Evolutionary conservation across 148 eudicot genomes (phyloP).

Genomic region (Nepenthes mirabilis): DNA sequence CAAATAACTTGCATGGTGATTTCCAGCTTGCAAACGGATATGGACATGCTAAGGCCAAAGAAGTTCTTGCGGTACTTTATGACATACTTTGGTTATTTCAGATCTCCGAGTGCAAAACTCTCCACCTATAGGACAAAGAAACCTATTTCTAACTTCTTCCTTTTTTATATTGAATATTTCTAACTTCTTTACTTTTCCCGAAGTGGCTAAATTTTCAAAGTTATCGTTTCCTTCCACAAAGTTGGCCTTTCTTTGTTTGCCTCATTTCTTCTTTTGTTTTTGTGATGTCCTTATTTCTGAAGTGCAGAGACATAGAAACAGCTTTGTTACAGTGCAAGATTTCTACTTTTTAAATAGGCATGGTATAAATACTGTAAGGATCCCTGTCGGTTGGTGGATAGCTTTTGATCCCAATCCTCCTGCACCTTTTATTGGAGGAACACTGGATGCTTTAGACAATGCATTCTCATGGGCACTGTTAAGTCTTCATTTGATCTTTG

Average conservation of each 20-base stretch:
- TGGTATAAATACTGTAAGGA: conserved; percentile 77
- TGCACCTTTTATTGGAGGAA: conserved; percentile 69
- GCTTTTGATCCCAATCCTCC: conserved; percentile 75
- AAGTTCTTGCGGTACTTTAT: conserved; percentile 39
- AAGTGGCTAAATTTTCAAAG: not conserved
- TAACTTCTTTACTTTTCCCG: not conserved
- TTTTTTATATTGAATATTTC: not conserved
- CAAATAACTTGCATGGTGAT: conserved; percentile 63
- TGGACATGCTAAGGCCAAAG: conserved; percentile 50
- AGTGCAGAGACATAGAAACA: conserved; percentile 63
- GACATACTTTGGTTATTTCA: not conserved
- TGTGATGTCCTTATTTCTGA: conserved; percentile 6
- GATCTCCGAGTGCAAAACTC: too few relatives aligned
- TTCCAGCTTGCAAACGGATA: conserved; percentile 75
- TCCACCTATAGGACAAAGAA: too few relatives aligned
- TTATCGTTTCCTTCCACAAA: not conserved
- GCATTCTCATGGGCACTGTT: conserved; percentile 92
- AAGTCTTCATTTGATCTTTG: conserved; percentile 16
- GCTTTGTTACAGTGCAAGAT: conserved; percentile 57
- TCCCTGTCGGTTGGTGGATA: conserved; percentile 97
- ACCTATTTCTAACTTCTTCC: not conserved
- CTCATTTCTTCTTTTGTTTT: not conserved
- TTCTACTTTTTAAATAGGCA: conserved; percentile 42
- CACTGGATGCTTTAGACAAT: conserved; percentile 56
- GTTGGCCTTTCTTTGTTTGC: not conserved